Conservation (phyloP, 345 rosid species). For the Hirschfeldia incana region DNA sequence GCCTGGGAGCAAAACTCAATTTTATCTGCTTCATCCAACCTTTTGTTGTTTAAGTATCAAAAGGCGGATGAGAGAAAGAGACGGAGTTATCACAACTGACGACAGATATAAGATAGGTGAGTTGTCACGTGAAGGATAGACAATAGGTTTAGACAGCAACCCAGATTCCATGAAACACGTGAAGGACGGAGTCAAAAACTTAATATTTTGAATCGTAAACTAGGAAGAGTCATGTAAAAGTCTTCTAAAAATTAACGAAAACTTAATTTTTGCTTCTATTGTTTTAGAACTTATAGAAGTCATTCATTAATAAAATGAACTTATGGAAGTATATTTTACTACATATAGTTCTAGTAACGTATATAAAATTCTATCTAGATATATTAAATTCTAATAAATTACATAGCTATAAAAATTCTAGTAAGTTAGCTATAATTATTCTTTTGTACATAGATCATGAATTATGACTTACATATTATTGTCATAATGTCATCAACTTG, state of each 20-base stretch:
- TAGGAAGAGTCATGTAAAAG: background rate
- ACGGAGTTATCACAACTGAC: slow-evolving; percentile 9
- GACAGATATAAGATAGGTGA: background rate
- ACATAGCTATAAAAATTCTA: background rate
- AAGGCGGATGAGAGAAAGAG: background rate
- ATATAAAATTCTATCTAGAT: background rate
- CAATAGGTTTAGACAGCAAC: slow-evolving; percentile 7
- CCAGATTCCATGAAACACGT: slow-evolving; percentile 28
- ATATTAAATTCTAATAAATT: background rate
- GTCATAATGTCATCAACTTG: background rate
- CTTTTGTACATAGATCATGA: background rate
- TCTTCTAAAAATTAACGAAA: background rate
- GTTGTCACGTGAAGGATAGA: slow-evolving; percentile 9
- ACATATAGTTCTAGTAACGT: background rate
- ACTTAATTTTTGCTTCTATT: background rate
- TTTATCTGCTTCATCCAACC: no score
- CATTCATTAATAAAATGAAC: no score
- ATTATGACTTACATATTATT: background rate
- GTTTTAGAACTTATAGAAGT: background rate
- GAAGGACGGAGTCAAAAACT: slow-evolving; percentile 1
- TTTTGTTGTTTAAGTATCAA: background rate
- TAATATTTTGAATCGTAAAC: background rate
- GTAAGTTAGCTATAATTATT: background rate
- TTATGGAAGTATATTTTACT: background rate
- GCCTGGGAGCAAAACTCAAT: no score